Conservation (phyloP, 1,284 basidiomycete species). For the Heterobasidion irregulare region DNA sequence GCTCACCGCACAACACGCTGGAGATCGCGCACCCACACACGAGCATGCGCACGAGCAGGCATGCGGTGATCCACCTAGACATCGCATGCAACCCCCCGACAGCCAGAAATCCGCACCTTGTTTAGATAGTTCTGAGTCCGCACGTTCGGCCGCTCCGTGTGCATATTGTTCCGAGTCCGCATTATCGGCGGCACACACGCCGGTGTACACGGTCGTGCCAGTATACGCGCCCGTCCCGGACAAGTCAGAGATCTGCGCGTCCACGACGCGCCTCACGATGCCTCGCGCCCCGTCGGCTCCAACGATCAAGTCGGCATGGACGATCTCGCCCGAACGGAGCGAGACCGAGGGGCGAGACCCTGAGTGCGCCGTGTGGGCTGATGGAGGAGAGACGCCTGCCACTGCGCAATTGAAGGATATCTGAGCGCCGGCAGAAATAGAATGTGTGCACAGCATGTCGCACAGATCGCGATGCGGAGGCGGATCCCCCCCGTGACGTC, state of each 20-base stretch:
- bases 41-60: no score
- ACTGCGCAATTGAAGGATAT: no score
- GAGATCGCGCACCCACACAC: no score
- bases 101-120: constrained; percentile 34
- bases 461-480: no score
- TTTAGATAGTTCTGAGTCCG: constrained; percentile 15
- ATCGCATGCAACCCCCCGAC: constrained; percentile 31
- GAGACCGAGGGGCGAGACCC: constrained; percentile 14
- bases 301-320: constrained; percentile 32
- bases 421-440: no score
- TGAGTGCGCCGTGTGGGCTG: no score
- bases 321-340: constrained; percentile 26
- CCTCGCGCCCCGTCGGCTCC: constrained; percentile 44
- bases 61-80: constrained; percentile 7
- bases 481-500: no score
- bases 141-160: constrained; percentile 22
- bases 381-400: no score
- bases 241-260: constrained; percentile 15
- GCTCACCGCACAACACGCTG: no score
- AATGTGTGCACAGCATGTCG: no score
- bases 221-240: constrained; percentile 19
- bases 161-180: constrained; percentile 42
- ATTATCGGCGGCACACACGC: constrained; percentile 36
- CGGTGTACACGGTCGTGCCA: constrained; percentile 43
- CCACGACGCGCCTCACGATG: constrained; percentile 37